Conservation (phyloP, 331 rosid species). For the Cydonia oblonga region DNA sequence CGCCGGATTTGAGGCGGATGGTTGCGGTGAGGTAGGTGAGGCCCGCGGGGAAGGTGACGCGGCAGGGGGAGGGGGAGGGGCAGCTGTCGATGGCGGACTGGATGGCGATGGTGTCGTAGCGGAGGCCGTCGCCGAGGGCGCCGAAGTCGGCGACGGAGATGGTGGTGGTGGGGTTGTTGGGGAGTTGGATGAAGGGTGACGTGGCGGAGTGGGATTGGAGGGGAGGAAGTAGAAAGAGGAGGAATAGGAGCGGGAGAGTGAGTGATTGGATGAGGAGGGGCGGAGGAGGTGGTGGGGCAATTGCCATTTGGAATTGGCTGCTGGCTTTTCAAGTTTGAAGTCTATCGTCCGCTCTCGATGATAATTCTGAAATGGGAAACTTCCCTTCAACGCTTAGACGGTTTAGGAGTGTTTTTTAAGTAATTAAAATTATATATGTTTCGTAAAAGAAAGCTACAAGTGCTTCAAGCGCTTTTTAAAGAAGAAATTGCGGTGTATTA, state of each 20-base stretch:
- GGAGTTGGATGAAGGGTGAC: constrained; percentile 5
- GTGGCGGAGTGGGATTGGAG: constrained; percentile 32
- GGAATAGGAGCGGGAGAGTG: not conserved
- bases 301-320: constrained; percentile 1
- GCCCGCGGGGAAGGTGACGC: constrained; percentile 56
- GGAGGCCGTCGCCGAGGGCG: constrained; percentile 62
- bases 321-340: not conserved
- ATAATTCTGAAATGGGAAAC: not conserved
- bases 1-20: constrained; percentile 68
- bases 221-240: not conserved
- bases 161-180: constrained; percentile 1
- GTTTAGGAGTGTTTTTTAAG: no score
- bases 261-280: not conserved
- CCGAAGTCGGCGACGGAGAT: constrained; percentile 61
- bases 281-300: not conserved
- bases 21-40: constrained; percentile 70
- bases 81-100: constrained; percentile 77
- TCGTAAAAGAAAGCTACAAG: no score
- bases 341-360: not conserved
- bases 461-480: no score
- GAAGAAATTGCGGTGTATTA: no score
- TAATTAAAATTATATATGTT: no score
- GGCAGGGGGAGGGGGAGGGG: constrained; percentile 31
- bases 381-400: not conserved
- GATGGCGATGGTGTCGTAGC: constrained; percentile 68